These are phyloP conservation scores for Athelia sp. DNA, from an alignment of 1,284 basidiomycete genomes.

Conservation along the genomic window DNA sequence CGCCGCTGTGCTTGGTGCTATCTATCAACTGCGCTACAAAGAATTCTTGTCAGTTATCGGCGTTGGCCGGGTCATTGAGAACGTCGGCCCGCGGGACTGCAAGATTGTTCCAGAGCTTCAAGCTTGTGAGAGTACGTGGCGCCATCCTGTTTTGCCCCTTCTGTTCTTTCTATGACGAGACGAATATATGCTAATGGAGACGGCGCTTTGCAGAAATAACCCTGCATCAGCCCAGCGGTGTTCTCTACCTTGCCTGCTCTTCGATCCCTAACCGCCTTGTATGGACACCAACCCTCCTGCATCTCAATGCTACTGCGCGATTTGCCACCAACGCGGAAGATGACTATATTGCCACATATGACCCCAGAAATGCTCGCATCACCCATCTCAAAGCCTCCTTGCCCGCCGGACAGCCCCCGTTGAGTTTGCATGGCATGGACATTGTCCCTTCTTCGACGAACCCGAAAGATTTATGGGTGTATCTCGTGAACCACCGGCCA, in stretches of 20 bases:
- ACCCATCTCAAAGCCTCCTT: constrained; percentile 41
- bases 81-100: constrained; percentile 45
- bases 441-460: constrained; percentile 51
- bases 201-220: constrained; percentile 38
- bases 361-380: constrained; percentile 40
- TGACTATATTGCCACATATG: constrained; percentile 64
- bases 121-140: constrained; percentile 57
- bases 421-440: constrained; percentile 71
- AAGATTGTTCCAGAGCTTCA: constrained; percentile 43
- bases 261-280: constrained; percentile 39
- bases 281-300: constrained; percentile 50
- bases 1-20: constrained; percentile 22
- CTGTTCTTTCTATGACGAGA: constrained; percentile 1
- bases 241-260: constrained; percentile 71
- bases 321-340: constrained; percentile 18
- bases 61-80: constrained; percentile 35
- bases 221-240: constrained; percentile 48
- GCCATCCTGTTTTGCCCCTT: constrained; percentile 7
- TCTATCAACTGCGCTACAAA: constrained; percentile 38
- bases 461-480: constrained; percentile 53
- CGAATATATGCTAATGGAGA: constrained; percentile 1
- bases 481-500: constrained; percentile 64
- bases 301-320: constrained; percentile 41
- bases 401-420: constrained; percentile 25
- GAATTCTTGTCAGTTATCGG: constrained; percentile 36